A percentile compares a stretch with the other conserved stretches of the same genome.
Evolutionary conservation across 192 early-diverging fungal genomes (phyloP).

Genomic region (Rhizoclosmatium globosum): DNA sequence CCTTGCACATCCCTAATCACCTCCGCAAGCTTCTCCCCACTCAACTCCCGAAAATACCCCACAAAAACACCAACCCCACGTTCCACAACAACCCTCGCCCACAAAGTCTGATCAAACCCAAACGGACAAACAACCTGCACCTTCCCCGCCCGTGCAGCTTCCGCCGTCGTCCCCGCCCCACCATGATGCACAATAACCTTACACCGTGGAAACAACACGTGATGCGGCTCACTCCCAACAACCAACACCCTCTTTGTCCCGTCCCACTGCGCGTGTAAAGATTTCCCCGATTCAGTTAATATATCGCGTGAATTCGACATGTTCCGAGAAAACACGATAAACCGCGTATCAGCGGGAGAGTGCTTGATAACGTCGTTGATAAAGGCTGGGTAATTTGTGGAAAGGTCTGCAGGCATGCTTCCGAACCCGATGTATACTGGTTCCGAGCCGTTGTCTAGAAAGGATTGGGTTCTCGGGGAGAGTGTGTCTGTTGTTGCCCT

Average conservation of each 20-base stretch:
- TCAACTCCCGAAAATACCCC: too few relatives aligned
- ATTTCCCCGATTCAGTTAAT: neutral
- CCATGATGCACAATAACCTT: slow-evolving; percentile 6
- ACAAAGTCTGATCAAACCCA: neutral
- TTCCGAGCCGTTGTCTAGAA: neutral
- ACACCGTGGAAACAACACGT: slow-evolving; percentile 2
- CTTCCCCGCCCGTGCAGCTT: neutral
- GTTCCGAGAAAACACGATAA: neutral
- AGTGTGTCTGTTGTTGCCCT: neutral
- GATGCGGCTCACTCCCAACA: neutral
- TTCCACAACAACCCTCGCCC: too few relatives aligned
- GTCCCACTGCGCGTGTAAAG: neutral
- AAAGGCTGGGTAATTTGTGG: neutral
- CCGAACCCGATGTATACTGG: neutral
- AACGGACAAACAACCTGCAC: neutral
- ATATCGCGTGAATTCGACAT: neutral
- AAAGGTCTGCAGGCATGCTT: neutral
- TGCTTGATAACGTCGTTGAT: neutral
- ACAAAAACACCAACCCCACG: too few relatives aligned
- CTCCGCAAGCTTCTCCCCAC: too few relatives aligned
- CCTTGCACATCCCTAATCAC: too few relatives aligned
- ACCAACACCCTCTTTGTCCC: neutral
- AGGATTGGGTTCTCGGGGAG: neutral
- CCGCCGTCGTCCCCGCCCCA: too few relatives aligned
- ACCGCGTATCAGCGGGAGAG: neutral